Evolutionary conservation across 257 asterid genomes (phyloP).

Genomic region (Solanum commersonii): DNA sequence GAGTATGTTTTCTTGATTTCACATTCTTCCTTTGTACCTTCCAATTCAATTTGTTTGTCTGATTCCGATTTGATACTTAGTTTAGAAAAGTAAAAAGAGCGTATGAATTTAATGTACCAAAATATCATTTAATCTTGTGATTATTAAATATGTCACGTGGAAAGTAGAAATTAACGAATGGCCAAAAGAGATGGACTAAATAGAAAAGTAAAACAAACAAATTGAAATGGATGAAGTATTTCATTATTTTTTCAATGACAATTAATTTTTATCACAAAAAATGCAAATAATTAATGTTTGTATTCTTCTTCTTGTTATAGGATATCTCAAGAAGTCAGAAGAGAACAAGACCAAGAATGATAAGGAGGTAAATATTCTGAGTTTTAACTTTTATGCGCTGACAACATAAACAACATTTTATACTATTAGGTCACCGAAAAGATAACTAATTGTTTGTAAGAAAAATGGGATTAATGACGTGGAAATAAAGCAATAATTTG

Average conservation of each 20-base stretch:
- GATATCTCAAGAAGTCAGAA: constrained; percentile 69
- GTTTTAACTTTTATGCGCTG: background rate
- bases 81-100: background rate
- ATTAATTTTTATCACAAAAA: background rate
- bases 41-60: background rate
- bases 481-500: background rate
- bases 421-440: background rate
- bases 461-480: background rate
- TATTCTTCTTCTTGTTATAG: constrained; percentile 26
- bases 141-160: accelerated
- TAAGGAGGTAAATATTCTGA: constrained; percentile 45
- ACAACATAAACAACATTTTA: accelerated
- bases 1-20: constrained; percentile 20
- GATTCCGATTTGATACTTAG: accelerated
- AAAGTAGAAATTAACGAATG: accelerated
- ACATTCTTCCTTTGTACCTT: background rate
- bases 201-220: background rate
- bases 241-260: background rate
- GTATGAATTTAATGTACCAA: too few species aligned
- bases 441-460: too few species aligned
- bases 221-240: accelerated
- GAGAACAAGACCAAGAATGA: constrained; percentile 81
- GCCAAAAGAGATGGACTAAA: accelerated
- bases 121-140: background rate
- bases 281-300: background rate